phyloP scores from a whole-genome alignment of 441 rosid species.

The Brassica hybrid region DNA sequence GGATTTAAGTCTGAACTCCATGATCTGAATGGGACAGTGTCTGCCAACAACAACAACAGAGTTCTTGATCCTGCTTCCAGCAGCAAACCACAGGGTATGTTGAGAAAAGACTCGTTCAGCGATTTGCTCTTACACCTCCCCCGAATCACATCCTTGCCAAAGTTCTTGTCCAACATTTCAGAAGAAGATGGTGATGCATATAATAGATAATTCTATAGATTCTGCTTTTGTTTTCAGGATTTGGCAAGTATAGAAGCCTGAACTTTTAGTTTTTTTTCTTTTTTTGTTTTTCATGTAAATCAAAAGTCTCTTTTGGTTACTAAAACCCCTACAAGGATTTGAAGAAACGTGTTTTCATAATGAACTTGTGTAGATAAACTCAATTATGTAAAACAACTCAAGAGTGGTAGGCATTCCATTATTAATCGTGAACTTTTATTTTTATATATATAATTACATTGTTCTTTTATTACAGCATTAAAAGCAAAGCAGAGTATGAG shows the following conservation, averaged over 20 bases:
- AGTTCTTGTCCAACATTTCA: constrained; percentile 86
- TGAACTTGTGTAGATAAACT: constrained; percentile 51
- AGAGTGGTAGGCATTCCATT: not conserved
- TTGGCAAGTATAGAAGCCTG: constrained; percentile 40
- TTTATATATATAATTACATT: not conserved
- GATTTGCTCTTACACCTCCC: constrained; percentile 93
- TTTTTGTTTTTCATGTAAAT: constrained; percentile 36
- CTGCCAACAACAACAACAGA: constrained; percentile 46
- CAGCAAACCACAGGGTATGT: constrained; percentile 72
- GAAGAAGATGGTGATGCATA: constrained; percentile 70
- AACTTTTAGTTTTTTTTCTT: constrained; percentile 32
- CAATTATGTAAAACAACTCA: constrained; percentile 7
- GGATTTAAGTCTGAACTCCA: constrained; percentile 50
- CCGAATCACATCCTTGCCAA: constrained; percentile 83
- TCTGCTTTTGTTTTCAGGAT: constrained; percentile 19
- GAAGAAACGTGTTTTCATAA: constrained; percentile 62
- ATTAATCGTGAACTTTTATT: not conserved
- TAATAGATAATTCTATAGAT: constrained; percentile 49
- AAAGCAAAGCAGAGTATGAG: constrained; percentile 31
- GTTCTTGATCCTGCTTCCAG: constrained; percentile 55
- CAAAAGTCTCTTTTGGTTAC: constrained; percentile 24
- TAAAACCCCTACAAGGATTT: constrained; percentile 46
- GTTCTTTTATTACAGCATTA: constrained; percentile 35
- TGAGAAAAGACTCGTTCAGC: constrained; percentile 88
- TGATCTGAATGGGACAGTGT: constrained; percentile 39